phyloP scores from a whole-genome alignment of 2,329 filamentous ascomycete species.

The Falciphora oryzae region DNA sequence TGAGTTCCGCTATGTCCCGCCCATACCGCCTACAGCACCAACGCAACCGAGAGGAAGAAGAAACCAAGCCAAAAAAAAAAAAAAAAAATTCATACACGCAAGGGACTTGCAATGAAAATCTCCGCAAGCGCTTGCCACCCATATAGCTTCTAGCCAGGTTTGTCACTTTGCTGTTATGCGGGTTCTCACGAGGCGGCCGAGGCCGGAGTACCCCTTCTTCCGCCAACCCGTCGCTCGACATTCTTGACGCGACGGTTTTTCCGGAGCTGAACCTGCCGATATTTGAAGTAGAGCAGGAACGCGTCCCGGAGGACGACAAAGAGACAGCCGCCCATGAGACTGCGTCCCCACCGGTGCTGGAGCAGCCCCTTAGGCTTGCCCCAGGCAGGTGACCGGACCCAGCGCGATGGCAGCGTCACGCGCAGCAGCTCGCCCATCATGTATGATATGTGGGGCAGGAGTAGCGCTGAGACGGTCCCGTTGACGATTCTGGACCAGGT shows the following conservation, averaged over 20 bases:
- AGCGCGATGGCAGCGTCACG: slow-evolving; percentile 58
- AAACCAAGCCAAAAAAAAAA: background rate
- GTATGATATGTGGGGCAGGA: slow-evolving; percentile 78
- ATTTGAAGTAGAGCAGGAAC: slow-evolving; percentile 57
- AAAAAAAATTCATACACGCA: background rate
- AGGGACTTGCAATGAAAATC: background rate
- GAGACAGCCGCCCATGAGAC: slow-evolving; percentile 78
- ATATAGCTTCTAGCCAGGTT: background rate
- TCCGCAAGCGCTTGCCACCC: background rate
- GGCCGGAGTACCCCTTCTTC: background rate
- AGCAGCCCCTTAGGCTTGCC: slow-evolving; percentile 54
- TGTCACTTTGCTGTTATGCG: background rate
- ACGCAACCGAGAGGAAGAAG: background rate
- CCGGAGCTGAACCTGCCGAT: slow-evolving; percentile 52
- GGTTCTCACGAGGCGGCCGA: background rate
- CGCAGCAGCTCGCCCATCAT: slow-evolving; percentile 72
- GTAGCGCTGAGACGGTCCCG: slow-evolving; percentile 50
- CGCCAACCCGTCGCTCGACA: slow-evolving; percentile 26
- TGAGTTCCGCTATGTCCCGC: background rate
- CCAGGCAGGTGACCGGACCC: slow-evolving; percentile 42
- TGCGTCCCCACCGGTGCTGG: slow-evolving; percentile 82
- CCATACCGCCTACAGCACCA: background rate
- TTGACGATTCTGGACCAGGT: slow-evolving; percentile 39
- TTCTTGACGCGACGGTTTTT: slow-evolving; percentile 50
- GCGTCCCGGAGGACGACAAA: slow-evolving; percentile 78